These are phyloP conservation scores for Scheffersomyces quercinus DNA, from an alignment of 1,139 yeast genomes.

Conservation along the genomic window DNA sequence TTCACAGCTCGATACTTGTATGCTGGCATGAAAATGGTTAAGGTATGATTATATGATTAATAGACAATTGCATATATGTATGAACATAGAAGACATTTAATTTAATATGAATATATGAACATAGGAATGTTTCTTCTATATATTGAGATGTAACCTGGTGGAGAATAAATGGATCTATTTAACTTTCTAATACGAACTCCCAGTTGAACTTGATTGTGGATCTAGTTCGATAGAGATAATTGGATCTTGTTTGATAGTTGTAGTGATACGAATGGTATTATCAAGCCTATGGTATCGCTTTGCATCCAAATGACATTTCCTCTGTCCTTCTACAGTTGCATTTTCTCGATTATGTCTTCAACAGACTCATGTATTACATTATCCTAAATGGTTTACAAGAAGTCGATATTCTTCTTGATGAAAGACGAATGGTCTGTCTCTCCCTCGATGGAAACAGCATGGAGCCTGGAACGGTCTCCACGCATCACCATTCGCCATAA, in stretches of 20 bases:
- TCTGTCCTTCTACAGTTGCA: slow-evolving; percentile 14
- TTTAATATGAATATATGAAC: too few relatives aligned
- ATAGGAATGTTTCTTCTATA: too few relatives aligned
- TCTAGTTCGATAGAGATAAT: too few relatives aligned
- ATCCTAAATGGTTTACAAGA: slow-evolving; percentile 14
- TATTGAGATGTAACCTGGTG: too few relatives aligned
- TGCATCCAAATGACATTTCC: slow-evolving; percentile 10
- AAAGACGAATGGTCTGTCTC: slow-evolving; percentile 25
- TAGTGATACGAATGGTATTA: too few relatives aligned
- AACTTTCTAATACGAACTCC: too few relatives aligned
- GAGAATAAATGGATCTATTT: too few relatives aligned
- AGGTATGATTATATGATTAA: slow-evolving; percentile 1
- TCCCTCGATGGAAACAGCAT: slow-evolving; percentile 35
- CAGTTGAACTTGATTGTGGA: too few relatives aligned
- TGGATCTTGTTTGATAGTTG: too few relatives aligned
- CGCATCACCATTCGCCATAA: slow-evolving; percentile 35
- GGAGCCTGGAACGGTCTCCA: slow-evolving; percentile 25
- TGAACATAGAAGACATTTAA: too few relatives aligned
- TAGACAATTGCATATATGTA: too few relatives aligned
- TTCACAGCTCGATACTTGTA: slow-evolving; percentile 25
- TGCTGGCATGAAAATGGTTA: slow-evolving; percentile 20
- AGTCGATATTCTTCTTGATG: slow-evolving; percentile 18
- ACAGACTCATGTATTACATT: slow-evolving; percentile 1
- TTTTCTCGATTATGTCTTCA: slow-evolving; percentile 9
- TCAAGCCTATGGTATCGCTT: not conserved